phyloP scores from a whole-genome alignment of 1,284 basidiomycete genomes.

The Ustilago nuda region DNA sequence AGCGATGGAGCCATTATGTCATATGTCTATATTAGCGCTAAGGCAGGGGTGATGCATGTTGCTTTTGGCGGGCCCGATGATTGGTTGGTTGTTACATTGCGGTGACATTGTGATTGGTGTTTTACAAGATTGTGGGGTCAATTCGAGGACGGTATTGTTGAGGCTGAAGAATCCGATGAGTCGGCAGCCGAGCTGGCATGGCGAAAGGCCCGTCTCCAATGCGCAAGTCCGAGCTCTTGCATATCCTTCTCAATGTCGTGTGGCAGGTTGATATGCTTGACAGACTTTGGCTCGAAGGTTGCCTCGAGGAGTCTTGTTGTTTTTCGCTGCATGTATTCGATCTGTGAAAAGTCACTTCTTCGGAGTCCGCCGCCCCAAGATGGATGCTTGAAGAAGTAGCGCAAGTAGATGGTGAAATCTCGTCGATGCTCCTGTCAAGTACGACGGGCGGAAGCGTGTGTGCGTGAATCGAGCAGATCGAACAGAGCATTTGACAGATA shows the following conservation, averaged over 20 bases:
- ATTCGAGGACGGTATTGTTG: slow-evolving; percentile 17
- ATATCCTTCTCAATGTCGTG: slow-evolving; percentile 46
- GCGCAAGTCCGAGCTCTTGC: slow-evolving; percentile 39
- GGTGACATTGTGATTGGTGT: background rate
- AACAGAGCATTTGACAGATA: background rate
- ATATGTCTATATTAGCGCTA: background rate
- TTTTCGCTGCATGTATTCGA: slow-evolving; percentile 67
- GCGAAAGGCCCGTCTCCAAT: slow-evolving; percentile 37
- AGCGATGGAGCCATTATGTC: too few relatives aligned
- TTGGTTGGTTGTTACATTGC: background rate
- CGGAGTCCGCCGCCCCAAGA: slow-evolving; percentile 61
- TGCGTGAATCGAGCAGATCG: background rate
- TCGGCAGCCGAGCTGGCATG: slow-evolving; percentile 12
- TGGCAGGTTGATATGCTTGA: slow-evolving; percentile 60
- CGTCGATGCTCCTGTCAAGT: slow-evolving; percentile 52
- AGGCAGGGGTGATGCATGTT: background rate
- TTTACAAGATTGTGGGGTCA: background rate
- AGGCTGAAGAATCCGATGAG: slow-evolving; percentile 4
- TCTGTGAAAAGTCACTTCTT: slow-evolving; percentile 62
- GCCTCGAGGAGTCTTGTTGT: slow-evolving; percentile 58
- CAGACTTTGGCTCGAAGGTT: slow-evolving; percentile 56
- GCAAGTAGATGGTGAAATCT: slow-evolving; percentile 65
- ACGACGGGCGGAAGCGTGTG: background rate
- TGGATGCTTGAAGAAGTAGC: slow-evolving; percentile 67
- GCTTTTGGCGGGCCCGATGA: background rate